Evolutionary conservation across 768 basidiomycete species (phyloP), one percentile per base, ranked within the genome.

Genomic region (Fibroporia radiculosa): DNA sequence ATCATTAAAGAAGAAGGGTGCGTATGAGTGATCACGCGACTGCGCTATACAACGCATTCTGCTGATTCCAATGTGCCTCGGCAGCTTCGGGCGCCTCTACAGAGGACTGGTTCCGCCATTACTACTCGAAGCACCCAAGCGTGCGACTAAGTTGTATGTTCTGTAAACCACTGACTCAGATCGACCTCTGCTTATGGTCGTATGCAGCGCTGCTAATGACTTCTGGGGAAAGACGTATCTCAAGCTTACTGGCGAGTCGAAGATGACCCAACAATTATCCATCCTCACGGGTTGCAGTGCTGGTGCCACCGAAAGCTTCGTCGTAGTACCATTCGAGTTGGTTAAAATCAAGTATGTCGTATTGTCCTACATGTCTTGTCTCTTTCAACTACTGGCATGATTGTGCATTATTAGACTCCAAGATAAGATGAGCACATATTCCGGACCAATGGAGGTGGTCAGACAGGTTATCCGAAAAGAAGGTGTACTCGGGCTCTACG

Each of bases 101-200:
- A 76, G 93, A 70, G 96, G 95, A 54, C 80, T 99, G 48, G 83
- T 93, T n/a, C 92, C 96, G 8, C 96, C 96, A 14, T 66, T 99
- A 8, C 77, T 98, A 57, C 70, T 99, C 35, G 96, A 99, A 66
- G 96, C 96, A 13, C 96, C 96, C 1, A 99, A 99, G 69, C 83
- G 96, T 66, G 96, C 96, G 13, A 88, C 93, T 38, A 99, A 98
- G 75, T 89, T 88, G 85, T 86, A 52, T 50, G 80, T 68, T 20
- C 6, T 19, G 29, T n/a, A 31, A n/a, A 10, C 20, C 20, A 35
- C 34, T 35, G 34, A 6, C 34, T 35, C n/a, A n/a, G 34, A 8
- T 18, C 16, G 34, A 8, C 14, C 16, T 35, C 8, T 4, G 33
- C 18, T 34, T 16, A 16, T 23, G 11, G n/a, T 27, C 43, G 6